Evolutionary conservation across 2,329 filamentous ascomycete genomes (phyloP).

Genomic region (Trichophyton simii): DNA sequence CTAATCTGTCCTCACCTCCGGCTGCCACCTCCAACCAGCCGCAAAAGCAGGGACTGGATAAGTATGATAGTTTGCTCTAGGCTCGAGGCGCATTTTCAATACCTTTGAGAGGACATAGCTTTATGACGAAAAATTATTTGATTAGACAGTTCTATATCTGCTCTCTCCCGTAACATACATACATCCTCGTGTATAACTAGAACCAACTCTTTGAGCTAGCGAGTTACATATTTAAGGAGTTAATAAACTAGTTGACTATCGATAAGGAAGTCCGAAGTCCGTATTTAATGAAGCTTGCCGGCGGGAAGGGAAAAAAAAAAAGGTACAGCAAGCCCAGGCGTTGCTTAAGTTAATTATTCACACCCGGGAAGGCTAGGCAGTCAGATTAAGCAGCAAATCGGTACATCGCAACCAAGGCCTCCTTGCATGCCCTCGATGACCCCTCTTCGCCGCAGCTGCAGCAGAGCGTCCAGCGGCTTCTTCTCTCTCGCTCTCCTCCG

Average conservation of each 20-base stretch:
- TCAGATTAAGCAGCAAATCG: too few species aligned
- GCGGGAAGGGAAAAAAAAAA: too few species aligned
- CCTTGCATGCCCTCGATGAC: conserved; percentile 9
- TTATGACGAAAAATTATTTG: neutral
- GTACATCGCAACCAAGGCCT: neutral
- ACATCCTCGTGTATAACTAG: neutral
- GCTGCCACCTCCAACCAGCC: conserved; percentile 10
- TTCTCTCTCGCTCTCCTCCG: neutral
- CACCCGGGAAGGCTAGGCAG: too few species aligned
- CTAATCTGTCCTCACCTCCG: neutral
- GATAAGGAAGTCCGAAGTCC: neutral
- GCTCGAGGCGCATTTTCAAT: neutral
- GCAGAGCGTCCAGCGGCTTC: conserved; percentile 5
- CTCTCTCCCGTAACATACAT: neutral
- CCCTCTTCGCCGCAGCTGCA: conserved; percentile 12
- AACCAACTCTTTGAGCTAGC: too few species aligned
- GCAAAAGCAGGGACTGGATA: conserved; percentile 38
- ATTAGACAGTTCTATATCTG: neutral
- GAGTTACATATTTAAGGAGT: neutral
- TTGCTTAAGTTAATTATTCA: neutral
- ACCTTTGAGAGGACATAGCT: neutral
- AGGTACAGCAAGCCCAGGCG: neutral
- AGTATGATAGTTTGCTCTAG: conserved; percentile 45
- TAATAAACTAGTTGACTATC: neutral
- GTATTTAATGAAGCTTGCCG: neutral